Base-by-base conservation (phyloP, 176 grass and related monocot species). In the Puccinellia tenuiflora region DNA sequence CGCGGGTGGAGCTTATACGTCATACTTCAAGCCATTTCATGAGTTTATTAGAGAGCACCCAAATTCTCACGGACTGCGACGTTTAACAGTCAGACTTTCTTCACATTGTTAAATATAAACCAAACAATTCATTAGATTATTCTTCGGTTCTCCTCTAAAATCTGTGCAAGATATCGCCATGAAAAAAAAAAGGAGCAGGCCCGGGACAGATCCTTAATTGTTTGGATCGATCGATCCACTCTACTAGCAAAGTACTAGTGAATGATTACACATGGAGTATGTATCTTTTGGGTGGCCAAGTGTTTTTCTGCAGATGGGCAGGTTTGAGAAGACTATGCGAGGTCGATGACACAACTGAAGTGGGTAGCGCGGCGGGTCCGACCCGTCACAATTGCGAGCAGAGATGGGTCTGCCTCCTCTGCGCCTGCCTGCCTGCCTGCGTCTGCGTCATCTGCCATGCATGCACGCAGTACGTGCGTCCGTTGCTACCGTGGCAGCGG, bases 341-440 rank as follows among this genome's bases (percentile, higher is more conserved):
- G 88, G 26, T 82, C 78, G 83, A 90, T 82, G 83, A 78, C 83
- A 78, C 83, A 90, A 86, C 83, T 65, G 83, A 86, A 90, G 72
- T 82, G 83, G 83, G 83, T 89, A 63, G 78, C 72, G 14, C n/a
- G 26, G 29, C 70, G 83, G 81, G 38, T 9, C 40, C 52, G 37
- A 39, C 20, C 14, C 72, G 2, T 81, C 62, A n/a, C 87, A 80
- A 83, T 88, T 68, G 86, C 81, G 43, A 81, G 85, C 38, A 54
- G 59, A 31, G 38, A 25, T 64, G 24, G 26, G 57, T 33, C 64
- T 68, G 65, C 65, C 34, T 22, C 65, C 34, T 68, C 65, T 68
- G 65, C 21, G 52, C 52, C 52, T 55, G 52, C 52, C 34, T 68
- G 35, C 40, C 35, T 7, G 52, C 52, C 52, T 55, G 52, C 52